phyloP scores from a whole-genome alignment of 768 basidiomycete genomes.

The Mycena sanguinolenta region DNA sequence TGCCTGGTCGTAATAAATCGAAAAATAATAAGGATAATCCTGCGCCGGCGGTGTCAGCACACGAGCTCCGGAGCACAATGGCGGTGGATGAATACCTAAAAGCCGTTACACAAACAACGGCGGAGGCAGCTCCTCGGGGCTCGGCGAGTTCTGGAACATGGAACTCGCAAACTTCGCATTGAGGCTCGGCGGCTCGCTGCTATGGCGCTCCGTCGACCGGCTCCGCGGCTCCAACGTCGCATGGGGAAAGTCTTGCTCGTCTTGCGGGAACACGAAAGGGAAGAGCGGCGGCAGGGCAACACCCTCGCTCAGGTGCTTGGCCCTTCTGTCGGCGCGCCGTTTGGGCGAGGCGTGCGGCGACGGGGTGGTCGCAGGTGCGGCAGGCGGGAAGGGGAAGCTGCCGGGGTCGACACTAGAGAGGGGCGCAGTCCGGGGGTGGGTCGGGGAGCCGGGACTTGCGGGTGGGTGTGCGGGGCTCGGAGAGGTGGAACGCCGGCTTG shows the following conservation, averaged over 20 bases:
- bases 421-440: constrained; percentile 68
- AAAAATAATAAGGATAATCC: constrained; percentile 38
- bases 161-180: constrained; percentile 77
- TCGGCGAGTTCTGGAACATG: constrained; percentile 88
- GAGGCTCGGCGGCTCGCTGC: background rate
- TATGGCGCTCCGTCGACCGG: background rate
- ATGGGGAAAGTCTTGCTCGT: background rate
- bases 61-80: background rate
- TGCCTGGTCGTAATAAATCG: constrained; percentile 26
- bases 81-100: constrained; percentile 17
- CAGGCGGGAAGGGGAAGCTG: constrained; percentile 56
- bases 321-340: constrained; percentile 51
- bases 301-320: constrained; percentile 72
- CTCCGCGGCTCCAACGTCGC: background rate
- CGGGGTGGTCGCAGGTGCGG: constrained; percentile 20
- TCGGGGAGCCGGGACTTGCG: constrained; percentile 46
- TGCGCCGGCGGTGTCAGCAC: constrained; percentile 39
- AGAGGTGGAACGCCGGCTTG: constrained; percentile 40
- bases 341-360: constrained; percentile 28
- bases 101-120: constrained; percentile 66
- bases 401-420: constrained; percentile 45
- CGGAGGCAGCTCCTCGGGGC: constrained; percentile 83
- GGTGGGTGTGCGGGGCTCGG: constrained; percentile 32
- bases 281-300: constrained; percentile 61
- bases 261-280: constrained; percentile 67